phyloP scores from a whole-genome alignment of 2,329 filamentous ascomycete species.

The Aureobasidium sp. region DNA sequence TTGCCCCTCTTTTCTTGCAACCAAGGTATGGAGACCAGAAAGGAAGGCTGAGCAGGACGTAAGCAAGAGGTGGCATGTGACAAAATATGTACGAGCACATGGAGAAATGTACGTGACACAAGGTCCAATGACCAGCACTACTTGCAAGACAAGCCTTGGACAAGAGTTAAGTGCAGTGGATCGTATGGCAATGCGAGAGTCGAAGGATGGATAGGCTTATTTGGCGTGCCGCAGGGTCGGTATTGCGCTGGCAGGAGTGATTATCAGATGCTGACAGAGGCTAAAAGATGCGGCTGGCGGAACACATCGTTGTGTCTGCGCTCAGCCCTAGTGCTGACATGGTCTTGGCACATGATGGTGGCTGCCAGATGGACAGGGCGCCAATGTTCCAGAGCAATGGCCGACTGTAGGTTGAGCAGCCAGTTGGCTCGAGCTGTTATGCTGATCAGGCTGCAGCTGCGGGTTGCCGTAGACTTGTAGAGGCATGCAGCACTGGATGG shows the following conservation, averaged over 20 bases:
- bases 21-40: neutral
- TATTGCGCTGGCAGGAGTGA: neutral
- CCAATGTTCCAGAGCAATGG: neutral
- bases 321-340: neutral
- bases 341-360: conserved; percentile 2
- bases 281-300: neutral
- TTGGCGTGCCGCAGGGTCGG: neutral
- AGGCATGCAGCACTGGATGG: neutral
- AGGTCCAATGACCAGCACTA: neutral
- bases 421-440: neutral
- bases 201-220: conserved; percentile 6
- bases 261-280: neutral
- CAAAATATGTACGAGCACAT: neutral
- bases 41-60: neutral
- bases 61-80: neutral
- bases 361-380: neutral
- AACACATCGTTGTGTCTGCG: neutral
- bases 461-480: neutral
- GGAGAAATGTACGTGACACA: neutral
- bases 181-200: neutral
- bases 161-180: neutral
- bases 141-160: neutral
- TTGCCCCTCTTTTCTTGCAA: neutral
- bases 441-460: neutral
- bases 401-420: neutral